Evolutionary conservation across 2,329 filamentous ascomycete species (phyloP).

Genomic region (Coniosporium tulheliwenetii): DNA sequence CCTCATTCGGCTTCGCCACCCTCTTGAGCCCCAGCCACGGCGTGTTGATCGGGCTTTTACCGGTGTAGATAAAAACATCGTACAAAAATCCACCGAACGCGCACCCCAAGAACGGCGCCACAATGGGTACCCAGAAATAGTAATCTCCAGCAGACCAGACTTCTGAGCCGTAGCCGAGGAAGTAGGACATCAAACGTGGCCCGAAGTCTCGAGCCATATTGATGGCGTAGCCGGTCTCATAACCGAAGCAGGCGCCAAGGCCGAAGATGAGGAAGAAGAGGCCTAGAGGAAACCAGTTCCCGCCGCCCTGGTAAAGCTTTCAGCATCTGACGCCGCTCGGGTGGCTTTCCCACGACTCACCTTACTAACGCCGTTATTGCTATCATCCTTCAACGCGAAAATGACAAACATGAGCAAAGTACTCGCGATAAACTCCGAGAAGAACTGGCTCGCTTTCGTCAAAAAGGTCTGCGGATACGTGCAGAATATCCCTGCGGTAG

Average conservation of each 20-base stretch:
- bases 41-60: conserved; percentile 47
- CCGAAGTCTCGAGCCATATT: conserved; percentile 59
- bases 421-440: conserved; percentile 53
- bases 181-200: conserved; percentile 50
- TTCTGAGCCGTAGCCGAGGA: conserved; percentile 48
- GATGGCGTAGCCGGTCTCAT: conserved; percentile 48
- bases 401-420: conserved; percentile 54
- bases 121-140: conserved; percentile 55
- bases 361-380: conserved; percentile 25
- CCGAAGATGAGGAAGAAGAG: conserved; percentile 54
- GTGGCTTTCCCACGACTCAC: background rate
- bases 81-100: conserved; percentile 50
- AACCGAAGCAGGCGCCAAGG: conserved; percentile 51
- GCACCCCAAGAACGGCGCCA: conserved; percentile 48
- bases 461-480: conserved; percentile 50
- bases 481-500: conserved; percentile 53
- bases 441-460: conserved; percentile 50
- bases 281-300: conserved; percentile 39
- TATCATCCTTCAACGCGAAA: conserved; percentile 46
- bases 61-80: conserved; percentile 51
- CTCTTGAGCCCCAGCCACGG: conserved; percentile 37
- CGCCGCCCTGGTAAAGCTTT: conserved; percentile 18
- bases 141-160: conserved; percentile 49
- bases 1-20: background rate
- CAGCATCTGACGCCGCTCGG: background rate